Conservation (phyloP, 108 stramenopile genomes). For the Cylindrotheca fusiformis region DNA sequence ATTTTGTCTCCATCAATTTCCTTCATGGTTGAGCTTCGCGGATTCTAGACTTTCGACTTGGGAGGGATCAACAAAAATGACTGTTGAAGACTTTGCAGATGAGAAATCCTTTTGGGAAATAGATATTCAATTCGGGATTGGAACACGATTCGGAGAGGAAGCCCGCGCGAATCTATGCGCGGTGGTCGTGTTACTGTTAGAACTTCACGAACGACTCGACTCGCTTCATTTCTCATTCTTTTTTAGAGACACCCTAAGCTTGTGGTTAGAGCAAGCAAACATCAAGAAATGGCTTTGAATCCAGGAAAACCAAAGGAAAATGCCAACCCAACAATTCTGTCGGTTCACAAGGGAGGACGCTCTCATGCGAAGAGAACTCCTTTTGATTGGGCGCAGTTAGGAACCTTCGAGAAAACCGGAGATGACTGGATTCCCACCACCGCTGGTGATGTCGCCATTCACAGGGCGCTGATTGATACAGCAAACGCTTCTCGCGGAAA, state of each 20-base stretch:
- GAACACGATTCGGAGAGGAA: too few relatives aligned
- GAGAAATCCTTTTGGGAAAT: too few relatives aligned
- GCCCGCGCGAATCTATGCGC: too few relatives aligned
- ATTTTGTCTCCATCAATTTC: conserved; percentile 30
- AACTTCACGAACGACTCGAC: too few relatives aligned
- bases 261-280: too few relatives aligned
- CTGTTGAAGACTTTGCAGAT: background rate
- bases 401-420: conserved; percentile 7
- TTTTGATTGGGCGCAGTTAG: conserved; percentile 28
- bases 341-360: conserved; percentile 24
- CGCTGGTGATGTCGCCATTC: conserved; percentile 37
- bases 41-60: background rate
- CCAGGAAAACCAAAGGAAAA: conserved; percentile 37
- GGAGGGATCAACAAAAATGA: background rate
- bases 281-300: conserved; percentile 10
- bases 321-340: conserved; percentile 43
- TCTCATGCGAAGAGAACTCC: conserved; percentile 12
- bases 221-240: too few relatives aligned
- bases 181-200: too few relatives aligned
- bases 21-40: conserved; percentile 17
- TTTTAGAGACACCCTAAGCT: too few relatives aligned
- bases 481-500: conserved; percentile 18
- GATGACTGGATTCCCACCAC: conserved; percentile 20
- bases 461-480: conserved; percentile 29
- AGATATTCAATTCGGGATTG: too few relatives aligned